Percentiles rank a stretch among this genome's conserved stretches.
Conservation (phyloP, 495 filamentous ascomycete genomes). For the Pyronema omphalodes region DNA sequence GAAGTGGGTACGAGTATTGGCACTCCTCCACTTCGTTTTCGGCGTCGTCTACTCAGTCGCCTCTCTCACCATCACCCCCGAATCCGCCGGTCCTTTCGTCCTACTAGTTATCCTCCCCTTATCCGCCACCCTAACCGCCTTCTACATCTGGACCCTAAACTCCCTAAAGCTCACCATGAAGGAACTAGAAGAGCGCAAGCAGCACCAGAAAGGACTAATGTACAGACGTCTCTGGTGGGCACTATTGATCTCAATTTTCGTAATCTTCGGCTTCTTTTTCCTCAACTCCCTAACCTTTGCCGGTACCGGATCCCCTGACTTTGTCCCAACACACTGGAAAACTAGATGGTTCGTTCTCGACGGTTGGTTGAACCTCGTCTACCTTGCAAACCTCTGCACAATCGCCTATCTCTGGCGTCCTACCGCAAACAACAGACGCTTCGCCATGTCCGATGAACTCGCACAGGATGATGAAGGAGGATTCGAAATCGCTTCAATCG, state of each 20-base stretch:
- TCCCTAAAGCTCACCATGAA: constrained; percentile 88
- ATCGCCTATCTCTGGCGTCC: constrained; percentile 96
- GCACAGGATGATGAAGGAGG: constrained; percentile 93
- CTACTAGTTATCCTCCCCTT: constrained; percentile 87
- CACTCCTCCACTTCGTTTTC: constrained; percentile 83
- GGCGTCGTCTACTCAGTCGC: constrained; percentile 85
- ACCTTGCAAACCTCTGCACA: constrained; percentile 76
- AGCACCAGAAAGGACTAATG: constrained; percentile 84
- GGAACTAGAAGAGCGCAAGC: constrained; percentile 80
- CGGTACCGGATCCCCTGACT: constrained; percentile 60
- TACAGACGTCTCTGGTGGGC: constrained; percentile 99
- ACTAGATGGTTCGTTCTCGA: constrained; percentile 93
- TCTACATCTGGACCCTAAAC: constrained; percentile 98
- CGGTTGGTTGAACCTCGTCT: constrained; percentile 93
- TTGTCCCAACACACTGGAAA: constrained; percentile 91
- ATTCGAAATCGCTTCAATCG: constrained; percentile 89
- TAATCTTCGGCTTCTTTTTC: constrained; percentile 92
- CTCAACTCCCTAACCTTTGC: constrained; percentile 90
- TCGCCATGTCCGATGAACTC: constrained; percentile 98
- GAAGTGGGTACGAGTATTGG: constrained; percentile 81
- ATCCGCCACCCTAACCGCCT: constrained; percentile 80
- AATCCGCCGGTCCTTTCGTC: constrained; percentile 69
- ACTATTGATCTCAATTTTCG: constrained; percentile 74
- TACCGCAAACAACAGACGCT: constrained; percentile 88
- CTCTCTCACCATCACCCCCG: constrained; percentile 72